phyloP scores from a whole-genome alignment of 371 early-diverging fungal species.

The Mortierella sp. region DNA sequence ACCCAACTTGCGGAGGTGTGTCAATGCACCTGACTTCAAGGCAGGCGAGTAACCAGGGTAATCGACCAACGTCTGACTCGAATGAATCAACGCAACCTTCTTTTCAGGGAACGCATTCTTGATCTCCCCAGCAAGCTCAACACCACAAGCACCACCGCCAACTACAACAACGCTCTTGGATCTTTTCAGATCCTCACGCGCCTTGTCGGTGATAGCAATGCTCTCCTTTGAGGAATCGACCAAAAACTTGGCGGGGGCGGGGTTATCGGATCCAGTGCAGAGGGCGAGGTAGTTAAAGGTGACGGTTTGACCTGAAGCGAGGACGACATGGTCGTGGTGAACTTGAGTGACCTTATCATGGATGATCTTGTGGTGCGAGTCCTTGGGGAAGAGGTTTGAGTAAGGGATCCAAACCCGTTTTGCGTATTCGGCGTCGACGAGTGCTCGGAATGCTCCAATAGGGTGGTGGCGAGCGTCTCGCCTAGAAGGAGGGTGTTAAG shows the following conservation, averaged over 20 bases:
- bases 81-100: conserved; percentile 68
- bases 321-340: conserved; percentile 60
- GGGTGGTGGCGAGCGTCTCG: conserved; percentile 65
- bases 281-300: conserved; percentile 80
- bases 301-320: conserved; percentile 63
- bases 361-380: conserved; percentile 60
- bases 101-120: conserved; percentile 64
- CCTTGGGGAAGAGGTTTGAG: conserved; percentile 61
- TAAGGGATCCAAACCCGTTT: conserved; percentile 70
- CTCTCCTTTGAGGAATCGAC: conserved; percentile 50
- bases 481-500: neutral
- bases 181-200: conserved; percentile 66
- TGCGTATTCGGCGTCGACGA: conserved; percentile 63
- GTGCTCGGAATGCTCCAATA: conserved; percentile 63
- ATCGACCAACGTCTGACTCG: conserved; percentile 59
- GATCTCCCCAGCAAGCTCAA: conserved; percentile 77
- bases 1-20: conserved; percentile 69
- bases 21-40: conserved; percentile 63
- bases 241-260: conserved; percentile 46
- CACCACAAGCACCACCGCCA: conserved; percentile 79
- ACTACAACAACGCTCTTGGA: conserved; percentile 70
- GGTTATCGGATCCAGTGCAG: conserved; percentile 77
- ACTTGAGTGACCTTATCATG: conserved; percentile 62
- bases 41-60: conserved; percentile 58
- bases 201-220: conserved; percentile 35